Evolutionary conservation across 129 eudicot species (phyloP).

Genomic region (Cynara cardunculus): DNA sequence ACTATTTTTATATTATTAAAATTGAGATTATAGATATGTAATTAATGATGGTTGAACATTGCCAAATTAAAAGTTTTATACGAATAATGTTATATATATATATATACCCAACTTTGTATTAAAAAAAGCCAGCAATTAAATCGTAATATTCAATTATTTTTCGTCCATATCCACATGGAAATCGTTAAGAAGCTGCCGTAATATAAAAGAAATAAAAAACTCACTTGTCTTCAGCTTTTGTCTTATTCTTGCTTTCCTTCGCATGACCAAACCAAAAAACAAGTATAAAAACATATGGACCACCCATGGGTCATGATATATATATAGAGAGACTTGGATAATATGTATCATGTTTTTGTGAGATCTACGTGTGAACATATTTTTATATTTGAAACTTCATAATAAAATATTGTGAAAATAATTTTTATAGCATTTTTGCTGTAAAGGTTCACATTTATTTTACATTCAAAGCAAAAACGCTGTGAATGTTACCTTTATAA

Average conservation of each 20-base stretch:
- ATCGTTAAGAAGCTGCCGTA: constrained; percentile 25
- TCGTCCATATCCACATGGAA: constrained; percentile 14
- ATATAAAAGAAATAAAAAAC: constrained; percentile 9
- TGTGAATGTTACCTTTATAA: no score
- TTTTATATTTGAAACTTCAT: no score
- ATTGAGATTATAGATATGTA: no score
- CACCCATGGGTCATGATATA: background rate
- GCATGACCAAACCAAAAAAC: constrained; percentile 13
- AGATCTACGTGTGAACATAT: no score
- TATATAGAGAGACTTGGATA: no score
- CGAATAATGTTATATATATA: background rate
- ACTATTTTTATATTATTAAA: no score
- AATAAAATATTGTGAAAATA: no score
- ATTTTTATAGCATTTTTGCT: no score
- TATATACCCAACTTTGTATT: constrained; percentile 1
- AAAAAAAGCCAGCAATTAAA: background rate
- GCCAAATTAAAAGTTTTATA: background rate
- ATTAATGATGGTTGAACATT: background rate
- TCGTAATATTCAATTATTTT: constrained; percentile 32
- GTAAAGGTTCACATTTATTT: no score
- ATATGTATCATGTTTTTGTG: no score
- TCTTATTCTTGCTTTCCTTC: constrained; percentile 20
- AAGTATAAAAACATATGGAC: background rate
- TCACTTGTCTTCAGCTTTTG: constrained; percentile 25
- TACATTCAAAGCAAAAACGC: no score